phyloP scores from a whole-genome alignment of 805 yeast species.

The Candida broadrunensis region DNA sequence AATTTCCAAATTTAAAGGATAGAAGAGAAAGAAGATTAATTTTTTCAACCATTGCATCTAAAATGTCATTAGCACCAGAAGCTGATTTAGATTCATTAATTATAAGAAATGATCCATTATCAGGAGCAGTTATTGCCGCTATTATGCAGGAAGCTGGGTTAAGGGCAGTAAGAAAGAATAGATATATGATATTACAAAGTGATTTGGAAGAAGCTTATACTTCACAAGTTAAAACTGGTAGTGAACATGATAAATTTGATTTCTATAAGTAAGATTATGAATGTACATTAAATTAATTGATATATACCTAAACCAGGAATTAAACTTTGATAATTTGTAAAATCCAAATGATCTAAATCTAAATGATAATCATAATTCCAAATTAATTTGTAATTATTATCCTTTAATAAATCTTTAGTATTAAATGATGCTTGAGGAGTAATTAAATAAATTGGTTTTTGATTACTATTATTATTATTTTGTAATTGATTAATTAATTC shows the following conservation, averaged over 20 bases:
- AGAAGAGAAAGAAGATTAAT: conserved; percentile 97
- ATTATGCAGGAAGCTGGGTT: conserved; percentile 99
- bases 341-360: conserved; percentile 75
- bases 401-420: conserved; percentile 11
- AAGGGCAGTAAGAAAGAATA: conserved; percentile 95
- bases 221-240: conserved; percentile 91
- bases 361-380: conserved; percentile 47
- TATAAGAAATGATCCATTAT: conserved; percentile 91
- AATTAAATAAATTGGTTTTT: conserved; percentile 21
- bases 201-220: conserved; percentile 98
- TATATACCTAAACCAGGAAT: conserved; percentile 66
- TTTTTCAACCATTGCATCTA: conserved; percentile 92
- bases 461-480: background rate
- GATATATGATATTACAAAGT: conserved; percentile 93
- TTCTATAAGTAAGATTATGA: conserved; percentile 69
- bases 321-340: conserved; percentile 43
- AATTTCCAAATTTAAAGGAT: conserved; percentile 93
- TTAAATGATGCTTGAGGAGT: conserved; percentile 40
- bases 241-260: conserved; percentile 95
- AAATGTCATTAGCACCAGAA: conserved; percentile 97
- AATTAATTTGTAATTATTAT: conserved; percentile 11
- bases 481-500: conserved; percentile 4
- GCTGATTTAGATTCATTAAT: conserved; percentile 93
- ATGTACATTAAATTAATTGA: conserved; percentile 18
- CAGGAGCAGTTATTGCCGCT: conserved; percentile 98